Evolutionary conservation across 164 flowering plant species (phyloP), one percentile per base, ranked within the genome.

Genomic region (Santalum album): DNA sequence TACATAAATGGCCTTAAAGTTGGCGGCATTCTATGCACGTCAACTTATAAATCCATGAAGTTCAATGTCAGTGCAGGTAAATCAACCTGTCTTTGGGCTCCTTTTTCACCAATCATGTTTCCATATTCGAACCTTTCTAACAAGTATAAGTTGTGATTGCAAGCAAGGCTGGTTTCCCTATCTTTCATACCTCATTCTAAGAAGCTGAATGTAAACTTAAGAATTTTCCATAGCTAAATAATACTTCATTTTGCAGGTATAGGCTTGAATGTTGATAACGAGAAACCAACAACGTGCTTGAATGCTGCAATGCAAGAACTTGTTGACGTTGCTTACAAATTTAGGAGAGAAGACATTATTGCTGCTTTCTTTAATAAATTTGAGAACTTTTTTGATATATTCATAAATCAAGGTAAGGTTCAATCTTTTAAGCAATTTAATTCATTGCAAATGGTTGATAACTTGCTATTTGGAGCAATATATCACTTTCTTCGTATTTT

Each of bases 11-110:
- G 86, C 53, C 87, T 86, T 50, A 94, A 94, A 75, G 84, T 94
- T 74, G 99, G 99, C 68, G 99, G 99, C 62, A 71, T 94, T 60
- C 67, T 94, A 24, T 86, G 94, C 78, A 94, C 99, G 54, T 94
- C 99, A 53, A 84, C 86, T 2, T 94, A 87, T 69, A 79, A 36
- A 68, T 75, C 79, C 42, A 82, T 86, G 84, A 87, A 82, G 86
- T 94, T 90, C 74, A 79, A 87, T 74, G 75, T 90, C 60, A 78
- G 81, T 82, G 84, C 75, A 66, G 99, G 99, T 85, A 90, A 81
- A 62, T 49, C 24, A 48, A 49, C 64, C n/a, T n/a, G n/a, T 69
- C 25, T 49, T 62, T 54, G 27, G n/a, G 38, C 15, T 26, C 25
- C 43, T 29, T 46, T 10, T 6, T 7, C 6, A 18, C 25, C 14